Evolutionary conservation across 768 basidiomycete species (phyloP).

Genomic region (Termitomyces sp.): DNA sequence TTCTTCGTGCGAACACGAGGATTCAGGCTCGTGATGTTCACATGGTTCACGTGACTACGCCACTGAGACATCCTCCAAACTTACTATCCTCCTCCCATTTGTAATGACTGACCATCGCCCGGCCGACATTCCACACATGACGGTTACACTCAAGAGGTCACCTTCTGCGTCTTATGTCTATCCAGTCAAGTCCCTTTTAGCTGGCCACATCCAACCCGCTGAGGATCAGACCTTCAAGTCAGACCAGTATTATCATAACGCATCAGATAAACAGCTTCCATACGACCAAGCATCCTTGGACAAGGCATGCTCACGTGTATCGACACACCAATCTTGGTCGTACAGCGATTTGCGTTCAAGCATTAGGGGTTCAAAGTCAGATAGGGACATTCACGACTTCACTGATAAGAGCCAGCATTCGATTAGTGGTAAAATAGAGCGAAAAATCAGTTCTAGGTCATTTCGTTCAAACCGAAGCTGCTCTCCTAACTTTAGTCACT

Average conservation of each 20-base stretch:
- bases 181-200: slow-evolving; percentile 34
- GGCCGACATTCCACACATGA: not conserved
- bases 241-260: not conserved
- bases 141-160: not conserved
- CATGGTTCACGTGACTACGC: slow-evolving; percentile 3
- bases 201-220: slow-evolving; percentile 28
- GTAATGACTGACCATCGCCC: not conserved
- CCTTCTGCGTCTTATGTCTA: slow-evolving; percentile 27
- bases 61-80: slow-evolving; percentile 2
- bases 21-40: not conserved
- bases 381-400: not conserved
- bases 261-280: not conserved
- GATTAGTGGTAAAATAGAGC: not conserved
- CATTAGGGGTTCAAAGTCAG: slow-evolving; percentile 4
- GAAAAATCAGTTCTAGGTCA: not conserved
- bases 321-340: not conserved
- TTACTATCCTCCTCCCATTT: not conserved
- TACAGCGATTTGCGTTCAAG: not conserved
- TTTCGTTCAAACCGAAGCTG: slow-evolving; percentile 4
- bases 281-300: not conserved
- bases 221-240: slow-evolving; percentile 2
- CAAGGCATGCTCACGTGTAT: not conserved
- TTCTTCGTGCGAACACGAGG: not conserved
- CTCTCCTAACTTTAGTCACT: slow-evolving; percentile 26
- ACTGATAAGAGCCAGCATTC: not conserved